Percentiles rank a stretch among this genome's conserved stretches.
Evolutionary conservation across 305 asterid species (phyloP).

Genomic region (Nicotiana rustica): DNA sequence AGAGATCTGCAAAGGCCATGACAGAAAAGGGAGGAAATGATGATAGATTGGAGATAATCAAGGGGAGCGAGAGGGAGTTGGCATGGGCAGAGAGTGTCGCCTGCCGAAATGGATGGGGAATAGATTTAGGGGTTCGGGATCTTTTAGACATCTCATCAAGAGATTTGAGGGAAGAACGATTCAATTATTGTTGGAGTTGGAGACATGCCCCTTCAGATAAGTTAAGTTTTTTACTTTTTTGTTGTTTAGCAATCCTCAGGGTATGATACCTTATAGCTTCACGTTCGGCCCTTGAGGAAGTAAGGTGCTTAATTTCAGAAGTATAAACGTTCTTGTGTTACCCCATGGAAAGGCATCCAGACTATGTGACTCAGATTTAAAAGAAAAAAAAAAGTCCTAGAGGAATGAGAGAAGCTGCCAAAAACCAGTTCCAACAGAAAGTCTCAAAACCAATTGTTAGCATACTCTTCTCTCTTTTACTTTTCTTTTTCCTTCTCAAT

Average conservation of each 20-base stretch:
- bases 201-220: not conserved
- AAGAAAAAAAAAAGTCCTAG: not conserved
- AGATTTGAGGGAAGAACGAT: not conserved
- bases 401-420: not conserved
- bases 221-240: too few species aligned
- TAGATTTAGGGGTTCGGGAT: not conserved
- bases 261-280: too few species aligned
- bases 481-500: not conserved
- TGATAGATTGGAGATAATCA: not conserved
- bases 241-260: too few species aligned
- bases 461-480: not conserved
- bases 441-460: not conserved
- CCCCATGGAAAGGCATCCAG: not conserved
- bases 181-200: not conserved
- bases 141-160: conserved; percentile 1
- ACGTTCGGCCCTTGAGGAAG: not conserved
- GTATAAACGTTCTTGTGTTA: not conserved
- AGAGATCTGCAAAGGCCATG: not conserved
- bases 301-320: not conserved
- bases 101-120: not conserved
- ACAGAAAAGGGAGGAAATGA: conserved; percentile 15
- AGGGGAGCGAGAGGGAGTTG: conserved; percentile 4
- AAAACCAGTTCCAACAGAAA: conserved; percentile 11
- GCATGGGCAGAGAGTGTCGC: not conserved
- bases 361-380: not conserved